phyloP scores from a whole-genome alignment of 257 asterid species.

The Verbena officinalis region DNA sequence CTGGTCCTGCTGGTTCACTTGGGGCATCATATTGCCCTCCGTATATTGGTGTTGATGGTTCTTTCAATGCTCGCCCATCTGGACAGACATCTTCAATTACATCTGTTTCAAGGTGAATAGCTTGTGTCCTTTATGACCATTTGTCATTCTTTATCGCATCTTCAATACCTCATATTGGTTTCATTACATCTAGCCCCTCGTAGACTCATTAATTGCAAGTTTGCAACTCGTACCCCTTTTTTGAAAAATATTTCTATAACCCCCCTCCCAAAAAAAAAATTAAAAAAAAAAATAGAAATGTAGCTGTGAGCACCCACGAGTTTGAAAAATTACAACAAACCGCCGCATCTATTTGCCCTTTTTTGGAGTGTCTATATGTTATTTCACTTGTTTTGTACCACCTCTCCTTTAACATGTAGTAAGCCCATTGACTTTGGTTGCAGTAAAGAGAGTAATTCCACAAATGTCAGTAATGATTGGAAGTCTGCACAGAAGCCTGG shows the following conservation, averaged over 20 bases:
- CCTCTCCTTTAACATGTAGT: slow-evolving; percentile 2
- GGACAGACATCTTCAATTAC: slow-evolving; percentile 60
- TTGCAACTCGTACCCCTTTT: too few species aligned
- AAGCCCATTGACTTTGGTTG: slow-evolving; percentile 26
- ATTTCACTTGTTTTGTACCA: background rate
- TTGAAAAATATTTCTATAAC: too few species aligned
- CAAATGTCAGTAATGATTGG: slow-evolving; percentile 58
- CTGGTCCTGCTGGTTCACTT: slow-evolving; percentile 93
- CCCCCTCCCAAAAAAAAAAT: too few species aligned
- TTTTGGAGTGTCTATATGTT: too few species aligned
- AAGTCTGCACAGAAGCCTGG: slow-evolving; percentile 79
- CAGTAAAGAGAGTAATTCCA: slow-evolving; percentile 71
- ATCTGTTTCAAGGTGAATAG: slow-evolving; percentile 61
- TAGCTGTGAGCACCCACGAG: too few species aligned
- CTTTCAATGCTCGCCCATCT: slow-evolving; percentile 69
- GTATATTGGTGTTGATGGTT: slow-evolving; percentile 75
- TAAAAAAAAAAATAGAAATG: too few species aligned
- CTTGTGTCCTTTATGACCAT: background rate
- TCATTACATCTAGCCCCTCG: background rate
- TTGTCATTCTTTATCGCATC: background rate
- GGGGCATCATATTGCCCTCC: slow-evolving; percentile 85
- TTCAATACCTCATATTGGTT: background rate
- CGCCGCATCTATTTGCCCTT: slow-evolving; percentile 11
- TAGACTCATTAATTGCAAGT: too few species aligned
- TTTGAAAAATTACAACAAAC: too few species aligned